Evolutionary conservation across 2,329 filamentous ascomycete species (phyloP).

Genomic region (Neonectria sp.): DNA sequence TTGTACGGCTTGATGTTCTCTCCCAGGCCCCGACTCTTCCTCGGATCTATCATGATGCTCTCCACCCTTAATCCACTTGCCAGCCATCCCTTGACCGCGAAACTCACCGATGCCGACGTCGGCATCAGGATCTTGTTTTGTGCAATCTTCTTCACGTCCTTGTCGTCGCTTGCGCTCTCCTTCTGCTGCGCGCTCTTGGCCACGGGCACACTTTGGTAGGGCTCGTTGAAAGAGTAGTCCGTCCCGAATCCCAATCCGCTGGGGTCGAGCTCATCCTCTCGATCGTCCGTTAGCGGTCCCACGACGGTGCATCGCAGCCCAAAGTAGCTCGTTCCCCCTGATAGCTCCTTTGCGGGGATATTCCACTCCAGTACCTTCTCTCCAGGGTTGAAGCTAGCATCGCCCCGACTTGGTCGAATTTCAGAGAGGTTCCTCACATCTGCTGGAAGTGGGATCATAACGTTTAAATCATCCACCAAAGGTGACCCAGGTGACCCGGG

Average conservation of each 20-base stretch:
- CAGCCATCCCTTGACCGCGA: constrained; percentile 78
- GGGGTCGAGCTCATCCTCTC: constrained; percentile 65
- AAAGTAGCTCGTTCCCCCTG: constrained; percentile 76
- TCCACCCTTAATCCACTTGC: constrained; percentile 78
- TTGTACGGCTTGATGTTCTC: constrained; percentile 96
- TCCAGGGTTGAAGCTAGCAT: constrained; percentile 84
- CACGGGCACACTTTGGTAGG: constrained; percentile 66
- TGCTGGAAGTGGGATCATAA: constrained; percentile 84
- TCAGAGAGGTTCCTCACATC: constrained; percentile 88
- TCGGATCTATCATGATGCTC: constrained; percentile 78
- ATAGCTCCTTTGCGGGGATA: constrained; percentile 83
- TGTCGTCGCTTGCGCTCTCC: constrained; percentile 56
- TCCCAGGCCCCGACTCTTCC: constrained; percentile 87
- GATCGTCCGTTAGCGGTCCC: constrained; percentile 69
- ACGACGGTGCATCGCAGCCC: constrained; percentile 86
- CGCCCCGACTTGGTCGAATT: constrained; percentile 84
- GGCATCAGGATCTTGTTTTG: constrained; percentile 86
- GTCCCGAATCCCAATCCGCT: constrained; percentile 66
- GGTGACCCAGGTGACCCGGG: constrained; percentile 72
- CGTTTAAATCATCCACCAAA: constrained; percentile 80
- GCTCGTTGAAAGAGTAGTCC: constrained; percentile 69
- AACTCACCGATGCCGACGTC: constrained; percentile 81
- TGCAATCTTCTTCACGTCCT: constrained; percentile 71
- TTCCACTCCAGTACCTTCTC: constrained; percentile 86
- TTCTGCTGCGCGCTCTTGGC: constrained; percentile 53